Conservation (phyloP, 2,329 filamentous ascomycete species). For the Ascochyta rabiei region DNA sequence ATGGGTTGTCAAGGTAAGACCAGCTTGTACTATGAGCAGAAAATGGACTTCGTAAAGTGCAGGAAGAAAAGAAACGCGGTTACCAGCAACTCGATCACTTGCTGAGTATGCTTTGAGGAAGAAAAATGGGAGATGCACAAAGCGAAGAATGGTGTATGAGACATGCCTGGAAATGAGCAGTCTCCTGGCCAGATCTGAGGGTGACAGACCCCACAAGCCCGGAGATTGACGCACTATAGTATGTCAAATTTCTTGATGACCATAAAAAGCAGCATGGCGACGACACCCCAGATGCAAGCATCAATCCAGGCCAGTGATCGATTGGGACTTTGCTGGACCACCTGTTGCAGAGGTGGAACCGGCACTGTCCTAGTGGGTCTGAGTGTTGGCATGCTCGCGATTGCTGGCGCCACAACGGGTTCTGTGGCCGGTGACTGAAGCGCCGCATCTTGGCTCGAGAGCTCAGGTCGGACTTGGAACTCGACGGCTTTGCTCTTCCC, state of each 20-base stretch:
- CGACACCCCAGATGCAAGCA: constrained; percentile 74
- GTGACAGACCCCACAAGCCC: not conserved
- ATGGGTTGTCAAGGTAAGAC: too few species aligned
- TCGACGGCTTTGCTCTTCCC: constrained; percentile 28
- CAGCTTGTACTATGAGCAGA: too few species aligned
- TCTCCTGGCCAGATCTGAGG: not conserved
- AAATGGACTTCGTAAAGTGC: not conserved
- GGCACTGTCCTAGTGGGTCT: constrained; percentile 25
- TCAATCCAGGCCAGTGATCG: constrained; percentile 78
- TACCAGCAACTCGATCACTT: not conserved
- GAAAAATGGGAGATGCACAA: not conserved
- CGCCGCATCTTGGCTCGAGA: constrained; percentile 13
- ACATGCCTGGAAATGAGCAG: not conserved
- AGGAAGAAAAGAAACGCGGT: not conserved
- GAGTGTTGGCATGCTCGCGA: not conserved
- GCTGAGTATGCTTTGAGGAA: not conserved
- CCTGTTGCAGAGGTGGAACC: constrained; percentile 20
- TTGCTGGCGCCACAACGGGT: not conserved
- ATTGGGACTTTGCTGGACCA: constrained; percentile 48
- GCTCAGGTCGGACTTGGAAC: not conserved
- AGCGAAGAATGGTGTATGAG: not conserved
- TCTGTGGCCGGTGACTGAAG: not conserved
- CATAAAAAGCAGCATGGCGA: constrained; percentile 73
- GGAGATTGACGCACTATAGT: not conserved
- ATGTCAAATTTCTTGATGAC: constrained; percentile 58